Base-by-base conservation (phyloP, 345 rosid species). In the Citrus hindsii region DNA sequence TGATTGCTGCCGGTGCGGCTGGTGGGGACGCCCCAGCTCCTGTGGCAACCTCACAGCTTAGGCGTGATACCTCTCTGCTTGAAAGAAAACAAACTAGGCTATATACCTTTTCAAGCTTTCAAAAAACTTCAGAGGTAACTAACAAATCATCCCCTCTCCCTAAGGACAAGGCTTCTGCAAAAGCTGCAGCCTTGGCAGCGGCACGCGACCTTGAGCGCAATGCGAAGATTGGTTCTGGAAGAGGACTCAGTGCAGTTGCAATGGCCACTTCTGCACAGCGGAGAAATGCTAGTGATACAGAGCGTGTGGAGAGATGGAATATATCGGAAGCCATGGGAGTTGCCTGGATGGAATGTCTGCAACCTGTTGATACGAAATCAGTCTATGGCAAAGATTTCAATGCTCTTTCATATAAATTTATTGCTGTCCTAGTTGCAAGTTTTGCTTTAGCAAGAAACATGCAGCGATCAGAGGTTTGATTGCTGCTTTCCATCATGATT, bases 1-100 rank as follows among this genome's bases (percentile, higher is more conserved):
- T 97, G 98, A 97, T 97, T 86, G 98, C 99, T 83, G 99, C 99
- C 53, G 99, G 99, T 68, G 98, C 99, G 85, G 90, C 98, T 55
- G 99, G 99, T 74, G 89, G 88, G 77, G 99, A 95, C 67, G 77
- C 88, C 68, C 88, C 93, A 0, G 88, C 94, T 84, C 95, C 97
- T 46, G 78, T 88, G 67, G 70, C 93, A 70, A 74, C 80, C 65
- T 22, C 91, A 77, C 97, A 85, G 37, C 94, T 94, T 75, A 94
- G 82, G 86, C 93, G 97, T 58, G 98, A 94, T 83, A 82, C 91
- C 61, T 94, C 98, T 76, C 68, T 92, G 87, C 95, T 92, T 80
- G 97, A 94, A 88, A 90, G 97, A 51, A 97, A 93, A 89, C 79
- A 86, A 76, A 81, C 85, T 61, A 92, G 82, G 85, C 85, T 97